Conservation (phyloP, 805 yeast genomes). For the Saturnispora bothae region DNA sequence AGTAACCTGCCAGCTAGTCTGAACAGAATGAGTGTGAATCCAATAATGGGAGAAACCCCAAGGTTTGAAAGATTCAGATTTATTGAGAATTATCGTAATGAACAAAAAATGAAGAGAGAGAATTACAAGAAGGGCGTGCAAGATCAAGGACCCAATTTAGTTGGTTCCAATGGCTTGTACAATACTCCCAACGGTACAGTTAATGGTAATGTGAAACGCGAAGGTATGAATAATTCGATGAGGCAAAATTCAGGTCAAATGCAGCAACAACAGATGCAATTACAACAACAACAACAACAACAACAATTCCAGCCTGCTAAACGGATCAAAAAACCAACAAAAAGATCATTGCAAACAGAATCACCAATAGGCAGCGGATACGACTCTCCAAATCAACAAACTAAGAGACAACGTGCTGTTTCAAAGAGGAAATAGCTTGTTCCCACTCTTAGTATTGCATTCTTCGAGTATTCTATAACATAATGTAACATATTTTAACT, state of each 20-base stretch:
- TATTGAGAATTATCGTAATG: constrained; percentile 66
- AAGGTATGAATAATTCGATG: constrained; percentile 22
- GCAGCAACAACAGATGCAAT: constrained; percentile 15
- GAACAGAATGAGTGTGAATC: constrained; percentile 22
- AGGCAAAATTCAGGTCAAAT: constrained; percentile 1
- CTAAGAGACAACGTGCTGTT: too few species aligned
- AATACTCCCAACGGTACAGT: background rate
- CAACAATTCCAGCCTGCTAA: constrained; percentile 15
- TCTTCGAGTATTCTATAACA: too few species aligned
- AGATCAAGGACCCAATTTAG: background rate
- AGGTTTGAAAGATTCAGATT: constrained; percentile 72
- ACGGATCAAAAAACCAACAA: constrained; percentile 25
- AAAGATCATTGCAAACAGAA: constrained; percentile 19
- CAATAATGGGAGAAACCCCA: constrained; percentile 10
- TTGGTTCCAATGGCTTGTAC: background rate
- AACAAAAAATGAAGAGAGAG: constrained; percentile 8
- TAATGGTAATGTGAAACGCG: background rate
- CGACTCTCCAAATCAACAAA: constrained; percentile 1
- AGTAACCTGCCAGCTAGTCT: constrained; percentile 23
- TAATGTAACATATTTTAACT: too few species aligned
- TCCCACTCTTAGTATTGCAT: too few species aligned
- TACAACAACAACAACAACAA: constrained; percentile 14
- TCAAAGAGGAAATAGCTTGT: too few species aligned
- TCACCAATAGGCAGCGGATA: constrained; percentile 1
- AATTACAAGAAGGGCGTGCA: constrained; percentile 6